Evolutionary conservation across 1,284 basidiomycete genomes (phyloP).

Genomic region (Phylloporus sp.): DNA sequence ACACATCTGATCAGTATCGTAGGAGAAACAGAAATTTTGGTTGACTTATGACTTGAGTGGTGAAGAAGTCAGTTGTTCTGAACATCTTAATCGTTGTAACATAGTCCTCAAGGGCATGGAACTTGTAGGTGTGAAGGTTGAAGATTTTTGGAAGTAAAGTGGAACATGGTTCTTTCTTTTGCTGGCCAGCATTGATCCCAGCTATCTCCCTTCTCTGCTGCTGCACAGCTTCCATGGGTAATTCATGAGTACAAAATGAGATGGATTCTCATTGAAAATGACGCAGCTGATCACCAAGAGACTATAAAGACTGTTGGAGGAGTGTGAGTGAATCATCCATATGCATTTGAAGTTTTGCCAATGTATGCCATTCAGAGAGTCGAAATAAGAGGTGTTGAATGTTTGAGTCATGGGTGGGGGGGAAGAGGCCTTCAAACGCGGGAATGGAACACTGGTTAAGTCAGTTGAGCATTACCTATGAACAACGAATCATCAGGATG

Average conservation of each 20-base stretch:
- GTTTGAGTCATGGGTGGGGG: background rate
- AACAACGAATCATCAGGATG: too few relatives aligned
- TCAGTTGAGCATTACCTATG: background rate
- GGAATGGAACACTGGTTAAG: background rate
- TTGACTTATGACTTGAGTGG: constrained; percentile 3
- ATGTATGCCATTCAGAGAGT: constrained; percentile 7
- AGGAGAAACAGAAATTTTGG: background rate
- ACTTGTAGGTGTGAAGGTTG: constrained; percentile 16
- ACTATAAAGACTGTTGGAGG: background rate
- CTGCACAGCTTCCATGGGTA: background rate
- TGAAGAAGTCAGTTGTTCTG: constrained; percentile 5
- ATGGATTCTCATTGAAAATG: background rate
- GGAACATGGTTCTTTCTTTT: background rate
- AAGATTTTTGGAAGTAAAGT: constrained; percentile 3
- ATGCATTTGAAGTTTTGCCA: background rate
- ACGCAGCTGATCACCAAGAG: background rate
- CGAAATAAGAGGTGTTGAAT: background rate
- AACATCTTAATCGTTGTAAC: constrained; percentile 4
- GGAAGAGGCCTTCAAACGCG: constrained; percentile 6
- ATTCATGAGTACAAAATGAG: background rate
- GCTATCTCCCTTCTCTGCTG: constrained; percentile 2
- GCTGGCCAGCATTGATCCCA: background rate
- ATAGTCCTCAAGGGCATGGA: constrained; percentile 14
- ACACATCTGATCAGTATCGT: background rate
- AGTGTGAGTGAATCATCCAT: too few relatives aligned